A percentile compares a stretch with the other conserved stretches of the same genome.
Conservation (phyloP, 345 rosid species). For the Psidium guajava region DNA sequence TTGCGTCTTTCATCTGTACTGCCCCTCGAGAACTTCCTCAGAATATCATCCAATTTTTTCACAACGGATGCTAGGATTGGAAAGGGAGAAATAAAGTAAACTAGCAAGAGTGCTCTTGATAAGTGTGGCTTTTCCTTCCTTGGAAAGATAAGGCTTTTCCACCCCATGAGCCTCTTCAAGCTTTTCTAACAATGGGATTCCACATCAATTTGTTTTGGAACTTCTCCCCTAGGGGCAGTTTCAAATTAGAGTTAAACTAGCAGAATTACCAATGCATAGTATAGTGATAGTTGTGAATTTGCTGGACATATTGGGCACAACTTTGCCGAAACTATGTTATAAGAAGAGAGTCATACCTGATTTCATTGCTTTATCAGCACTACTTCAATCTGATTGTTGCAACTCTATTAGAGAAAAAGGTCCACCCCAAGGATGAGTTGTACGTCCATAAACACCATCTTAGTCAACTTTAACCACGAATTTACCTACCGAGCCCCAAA, state of each 20-base stretch:
- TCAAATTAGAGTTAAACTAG: background rate
- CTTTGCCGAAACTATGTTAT: background rate
- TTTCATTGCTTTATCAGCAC: background rate
- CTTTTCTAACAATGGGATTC: background rate
- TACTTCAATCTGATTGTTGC: background rate
- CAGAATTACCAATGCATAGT: background rate
- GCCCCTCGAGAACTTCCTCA: background rate
- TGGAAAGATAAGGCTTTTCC: background rate
- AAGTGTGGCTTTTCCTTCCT: background rate
- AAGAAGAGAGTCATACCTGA: background rate
- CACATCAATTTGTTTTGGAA: background rate
- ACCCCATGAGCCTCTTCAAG: background rate
- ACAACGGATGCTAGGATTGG: background rate
- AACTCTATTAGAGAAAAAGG: background rate
- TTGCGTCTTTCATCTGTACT: background rate
- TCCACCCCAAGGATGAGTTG: background rate
- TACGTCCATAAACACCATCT: background rate
- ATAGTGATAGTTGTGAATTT: background rate
- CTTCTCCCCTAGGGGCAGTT: background rate
- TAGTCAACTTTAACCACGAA: background rate
- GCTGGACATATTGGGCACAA: background rate
- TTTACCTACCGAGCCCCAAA: background rate
- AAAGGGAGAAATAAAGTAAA: background rate
- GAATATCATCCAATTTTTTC: background rate
- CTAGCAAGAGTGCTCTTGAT: background rate